These are phyloP conservation scores for Elongisporangium prolatum DNA, from an alignment of 352 stramenopile species.

Conservation along the genomic window DNA sequence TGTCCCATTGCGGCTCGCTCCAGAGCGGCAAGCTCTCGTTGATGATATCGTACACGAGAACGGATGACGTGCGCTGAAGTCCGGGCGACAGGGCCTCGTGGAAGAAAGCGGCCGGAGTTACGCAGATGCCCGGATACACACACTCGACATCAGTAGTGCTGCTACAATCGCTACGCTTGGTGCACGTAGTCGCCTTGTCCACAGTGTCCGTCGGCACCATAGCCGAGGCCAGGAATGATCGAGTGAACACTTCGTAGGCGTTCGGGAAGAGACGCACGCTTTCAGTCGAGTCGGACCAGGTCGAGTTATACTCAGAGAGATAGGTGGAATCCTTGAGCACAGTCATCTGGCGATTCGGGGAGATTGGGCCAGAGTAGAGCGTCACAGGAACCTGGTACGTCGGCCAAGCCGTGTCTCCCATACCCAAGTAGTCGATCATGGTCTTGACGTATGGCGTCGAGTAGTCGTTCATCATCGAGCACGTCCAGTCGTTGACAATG, in stretches of 20 bases:
- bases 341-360: constrained; percentile 43
- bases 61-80: constrained; percentile 40
- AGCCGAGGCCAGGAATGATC: constrained; percentile 56
- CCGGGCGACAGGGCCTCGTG: constrained; percentile 74
- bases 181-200: constrained; percentile 31
- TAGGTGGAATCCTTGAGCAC: constrained; percentile 36
- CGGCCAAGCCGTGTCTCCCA: constrained; percentile 39
- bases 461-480: constrained; percentile 62
- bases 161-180: constrained; percentile 7
- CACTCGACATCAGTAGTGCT: constrained; percentile 30
- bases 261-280: constrained; percentile 71
- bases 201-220: constrained; percentile 40
- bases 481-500: constrained; percentile 63
- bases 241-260: constrained; percentile 76
- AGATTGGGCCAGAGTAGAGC: constrained; percentile 52
- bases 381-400: constrained; percentile 44
- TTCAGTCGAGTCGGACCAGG: constrained; percentile 51
- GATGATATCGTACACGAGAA: constrained; percentile 54
- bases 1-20: constrained; percentile 65
- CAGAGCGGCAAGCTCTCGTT: constrained; percentile 69
- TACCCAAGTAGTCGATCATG: constrained; percentile 61
- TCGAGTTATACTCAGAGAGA: constrained; percentile 43
- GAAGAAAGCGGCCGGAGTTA: constrained; percentile 52
- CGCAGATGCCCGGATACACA: constrained; percentile 71
- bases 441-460: constrained; percentile 54